Conservation (phyloP, 495 filamentous ascomycete genomes). For the Neurospora africana region DNA sequence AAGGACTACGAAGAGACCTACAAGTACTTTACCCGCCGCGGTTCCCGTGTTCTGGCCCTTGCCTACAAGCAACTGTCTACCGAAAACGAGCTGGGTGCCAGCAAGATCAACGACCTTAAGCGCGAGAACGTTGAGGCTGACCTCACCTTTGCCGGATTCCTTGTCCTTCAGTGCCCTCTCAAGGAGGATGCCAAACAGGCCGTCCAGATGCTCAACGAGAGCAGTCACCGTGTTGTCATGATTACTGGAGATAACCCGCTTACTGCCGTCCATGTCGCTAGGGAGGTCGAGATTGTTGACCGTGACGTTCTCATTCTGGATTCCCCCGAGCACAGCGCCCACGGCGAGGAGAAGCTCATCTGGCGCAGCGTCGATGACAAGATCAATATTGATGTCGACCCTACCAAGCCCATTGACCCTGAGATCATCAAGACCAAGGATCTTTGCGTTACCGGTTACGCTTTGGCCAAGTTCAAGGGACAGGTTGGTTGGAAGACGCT, state of each 20-base stretch:
- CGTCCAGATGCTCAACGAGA: slow-evolving; percentile 96
- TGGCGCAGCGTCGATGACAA: slow-evolving; percentile 96
- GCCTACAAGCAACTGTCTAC: slow-evolving; percentile 82
- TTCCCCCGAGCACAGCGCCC: slow-evolving; percentile 74
- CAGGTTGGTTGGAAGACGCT: slow-evolving; percentile 62
- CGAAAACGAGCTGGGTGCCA: slow-evolving; percentile 69
- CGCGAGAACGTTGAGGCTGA: slow-evolving; percentile 84
- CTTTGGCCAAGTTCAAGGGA: slow-evolving; percentile 77
- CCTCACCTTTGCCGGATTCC: slow-evolving; percentile 84
- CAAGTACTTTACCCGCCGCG: slow-evolving; percentile 94
- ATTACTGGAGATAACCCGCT: slow-evolving; percentile 98
- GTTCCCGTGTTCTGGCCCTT: slow-evolving; percentile 84
- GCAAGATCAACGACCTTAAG: slow-evolving; percentile 82
- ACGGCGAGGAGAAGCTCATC: slow-evolving; percentile 68
- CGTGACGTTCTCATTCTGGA: slow-evolving; percentile 91
- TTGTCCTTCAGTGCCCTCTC: slow-evolving; percentile 88
- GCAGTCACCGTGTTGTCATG: slow-evolving; percentile 97
- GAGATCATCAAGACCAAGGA: slow-evolving; percentile 81
- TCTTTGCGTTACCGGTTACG: slow-evolving; percentile 93
- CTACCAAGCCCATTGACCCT: slow-evolving; percentile 65
- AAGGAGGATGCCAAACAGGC: slow-evolving; percentile 94
- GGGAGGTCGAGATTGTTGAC: slow-evolving; percentile 95
- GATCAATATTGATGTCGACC: slow-evolving; percentile 77
- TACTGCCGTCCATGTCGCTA: slow-evolving; percentile 90
- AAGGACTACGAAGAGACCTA: slow-evolving; percentile 93